phyloP scores from a whole-genome alignment of 768 basidiomycete species.

The Inosperma sp. region DNA sequence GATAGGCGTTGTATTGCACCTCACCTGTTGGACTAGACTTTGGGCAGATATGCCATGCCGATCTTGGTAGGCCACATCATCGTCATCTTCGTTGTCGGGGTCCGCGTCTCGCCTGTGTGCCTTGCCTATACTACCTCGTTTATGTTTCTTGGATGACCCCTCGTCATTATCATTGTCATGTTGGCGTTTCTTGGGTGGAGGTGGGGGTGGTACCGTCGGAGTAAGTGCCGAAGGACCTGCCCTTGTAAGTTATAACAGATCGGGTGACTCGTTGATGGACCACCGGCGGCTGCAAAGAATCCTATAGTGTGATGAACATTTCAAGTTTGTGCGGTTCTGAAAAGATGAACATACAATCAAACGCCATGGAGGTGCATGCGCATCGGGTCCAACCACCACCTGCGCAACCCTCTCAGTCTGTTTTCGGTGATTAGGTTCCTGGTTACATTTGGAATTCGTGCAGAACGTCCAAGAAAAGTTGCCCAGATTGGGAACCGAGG shows the following conservation, averaged over 20 bases:
- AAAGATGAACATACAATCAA: constrained; percentile 5
- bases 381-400: constrained; percentile 13
- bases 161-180: no score
- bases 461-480: constrained; percentile 18
- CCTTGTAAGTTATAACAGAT: no score
- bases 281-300: neutral
- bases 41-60: constrained; percentile 2
- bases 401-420: constrained; percentile 1
- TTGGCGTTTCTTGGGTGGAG: neutral
- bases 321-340: neutral
- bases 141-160: neutral
- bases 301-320: neutral
- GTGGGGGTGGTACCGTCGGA: neutral
- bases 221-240: neutral
- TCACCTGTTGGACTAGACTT: constrained; percentile 21
- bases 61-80: constrained; percentile 1
- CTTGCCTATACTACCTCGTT: no score
- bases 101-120: neutral
- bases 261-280: no score
- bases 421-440: neutral
- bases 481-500: constrained; percentile 15
- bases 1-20: constrained; percentile 6
- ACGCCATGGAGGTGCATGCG: constrained; percentile 13
- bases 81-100: neutral
- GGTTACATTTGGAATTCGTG: constrained; percentile 1